Conservation (phyloP, 2,329 filamentous ascomycete genomes). For the Alternaria arborescens region DNA sequence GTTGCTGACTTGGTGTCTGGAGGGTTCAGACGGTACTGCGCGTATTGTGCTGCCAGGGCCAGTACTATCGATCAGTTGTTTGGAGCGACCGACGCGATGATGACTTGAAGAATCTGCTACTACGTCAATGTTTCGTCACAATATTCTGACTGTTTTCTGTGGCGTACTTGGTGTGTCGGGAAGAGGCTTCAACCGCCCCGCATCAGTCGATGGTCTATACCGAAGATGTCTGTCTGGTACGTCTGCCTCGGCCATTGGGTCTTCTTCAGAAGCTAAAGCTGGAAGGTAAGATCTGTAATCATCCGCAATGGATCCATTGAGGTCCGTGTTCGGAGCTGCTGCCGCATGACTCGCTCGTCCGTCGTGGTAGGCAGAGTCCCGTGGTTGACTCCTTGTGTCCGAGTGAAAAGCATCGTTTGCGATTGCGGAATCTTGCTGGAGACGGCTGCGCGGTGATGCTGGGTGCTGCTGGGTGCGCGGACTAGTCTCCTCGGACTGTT, state of each 20-base stretch:
- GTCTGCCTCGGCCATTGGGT: conserved; percentile 51
- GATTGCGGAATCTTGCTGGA: conserved; percentile 1
- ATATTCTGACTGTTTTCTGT: not conserved
- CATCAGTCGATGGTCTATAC: conserved; percentile 21
- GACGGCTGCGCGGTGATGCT: conserved; percentile 3
- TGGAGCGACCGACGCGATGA: not conserved
- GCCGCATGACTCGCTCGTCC: not conserved
- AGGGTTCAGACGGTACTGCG: conserved; percentile 5
- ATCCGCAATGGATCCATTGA: conserved; percentile 28
- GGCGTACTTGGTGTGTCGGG: conserved; percentile 20
- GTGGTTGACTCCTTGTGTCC: conserved; percentile 20
- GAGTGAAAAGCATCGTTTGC: conserved; percentile 7
- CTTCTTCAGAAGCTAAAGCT: conserved; percentile 20
- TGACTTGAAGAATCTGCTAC: conserved; percentile 8
- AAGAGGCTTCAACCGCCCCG: conserved; percentile 9
- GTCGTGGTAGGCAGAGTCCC: conserved; percentile 21
- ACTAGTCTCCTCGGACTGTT: conserved; percentile 6
- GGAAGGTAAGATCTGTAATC: conserved; percentile 34
- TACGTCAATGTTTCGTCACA: not conserved
- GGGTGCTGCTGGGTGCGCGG: conserved; percentile 10
- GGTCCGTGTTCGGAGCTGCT: conserved; percentile 9
- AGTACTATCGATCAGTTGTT: not conserved
- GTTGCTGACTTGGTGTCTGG: conserved; percentile 12
- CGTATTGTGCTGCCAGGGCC: not conserved
- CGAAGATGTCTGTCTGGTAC: conserved; percentile 42